Conservation (phyloP, 352 stramenopile genomes). For the Globisporangium yorkense region DNA sequence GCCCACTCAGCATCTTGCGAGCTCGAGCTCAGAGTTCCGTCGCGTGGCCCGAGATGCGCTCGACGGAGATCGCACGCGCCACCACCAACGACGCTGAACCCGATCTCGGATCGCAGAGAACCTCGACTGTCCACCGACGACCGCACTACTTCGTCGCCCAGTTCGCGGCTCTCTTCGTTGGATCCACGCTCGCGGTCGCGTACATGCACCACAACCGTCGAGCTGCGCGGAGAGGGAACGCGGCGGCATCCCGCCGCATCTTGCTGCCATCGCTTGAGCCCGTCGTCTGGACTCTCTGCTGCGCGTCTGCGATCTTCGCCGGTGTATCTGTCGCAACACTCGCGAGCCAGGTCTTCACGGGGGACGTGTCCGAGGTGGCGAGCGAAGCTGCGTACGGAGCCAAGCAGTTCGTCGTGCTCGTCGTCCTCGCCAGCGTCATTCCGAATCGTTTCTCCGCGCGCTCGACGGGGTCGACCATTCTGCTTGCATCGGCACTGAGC, state of each 20-base stretch:
- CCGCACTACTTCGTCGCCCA: neutral
- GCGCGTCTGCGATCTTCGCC: slow-evolving; percentile 28
- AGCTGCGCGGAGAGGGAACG: slow-evolving; percentile 39
- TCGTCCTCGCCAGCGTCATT: slow-evolving; percentile 30
- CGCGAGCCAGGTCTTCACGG: slow-evolving; percentile 21
- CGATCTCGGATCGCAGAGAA: neutral
- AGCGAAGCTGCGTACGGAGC: slow-evolving; percentile 46
- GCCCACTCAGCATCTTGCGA: neutral
- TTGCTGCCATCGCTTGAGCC: slow-evolving; percentile 64
- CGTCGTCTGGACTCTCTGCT: slow-evolving; percentile 43
- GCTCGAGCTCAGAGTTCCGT: neutral
- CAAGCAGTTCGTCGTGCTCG: slow-evolving; percentile 31
- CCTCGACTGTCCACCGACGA: neutral
- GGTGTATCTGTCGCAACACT: slow-evolving; percentile 23
- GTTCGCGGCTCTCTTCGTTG: neutral
- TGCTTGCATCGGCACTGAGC: slow-evolving; percentile 22
- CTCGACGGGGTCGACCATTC: slow-evolving; percentile 24
- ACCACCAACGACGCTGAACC: neutral
- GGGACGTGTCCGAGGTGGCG: slow-evolving; percentile 16
- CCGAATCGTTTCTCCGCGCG: slow-evolving; percentile 30
- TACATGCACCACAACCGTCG: slow-evolving; percentile 57
- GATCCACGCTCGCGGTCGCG: slow-evolving; percentile 5
- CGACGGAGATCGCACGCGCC: neutral
- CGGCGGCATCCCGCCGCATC: slow-evolving; percentile 42
- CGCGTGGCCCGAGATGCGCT: neutral